Evolutionary conservation across 441 rosid genomes (phyloP), one percentile per base, ranked within the genome.

Genomic region (Syzygium syzygioides): DNA sequence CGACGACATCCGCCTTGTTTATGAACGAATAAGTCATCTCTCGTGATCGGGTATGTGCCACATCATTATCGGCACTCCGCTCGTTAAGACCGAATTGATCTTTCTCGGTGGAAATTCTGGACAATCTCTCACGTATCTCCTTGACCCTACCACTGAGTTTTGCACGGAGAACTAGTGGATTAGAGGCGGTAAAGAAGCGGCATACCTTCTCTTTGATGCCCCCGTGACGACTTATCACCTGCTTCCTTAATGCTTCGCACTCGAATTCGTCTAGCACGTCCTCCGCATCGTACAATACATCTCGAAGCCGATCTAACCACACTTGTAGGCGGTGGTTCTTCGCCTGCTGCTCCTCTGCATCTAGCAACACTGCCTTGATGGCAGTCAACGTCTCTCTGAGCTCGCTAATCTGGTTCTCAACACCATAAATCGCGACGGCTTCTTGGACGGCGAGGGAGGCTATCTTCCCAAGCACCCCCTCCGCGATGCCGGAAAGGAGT

Each of bases 381-480:
- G 79, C 1, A 10, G 2, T 9, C 79, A 68, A 6, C 15, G 79
- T 68, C 9, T 68, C 48, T 19, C 7, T 0, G 5, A 68, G 28
- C 79, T 34, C 28, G 28, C 79, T 19, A 12, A 68, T 12, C 15
- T 34, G 79, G 14, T 68, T 14, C 41, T 68, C 28, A 11, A 68
- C 0, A 1, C 48, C 48, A 32, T 19, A 34, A 68, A 68, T 34
- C 8, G 48, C 15, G 4, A 34, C 4, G 2, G 1, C 79, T 34
- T 68, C 48, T 68, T 34, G 48, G 50, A 5, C 14, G 0, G 8
- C 2, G 7, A 1, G 50, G 25, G 79, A 68, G 14, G 79, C 79
- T 19, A 68, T 19, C 28, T 32, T 66, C 45, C 25, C 45, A 18
- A 66, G 79, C 79, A 30, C 13, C 79, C 79, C 45, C 23, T 2